These are phyloP conservation scores for Colletotrichum lindemuthianum DNA, from an alignment of 2,329 filamentous ascomycete species.

Conservation along the genomic window DNA sequence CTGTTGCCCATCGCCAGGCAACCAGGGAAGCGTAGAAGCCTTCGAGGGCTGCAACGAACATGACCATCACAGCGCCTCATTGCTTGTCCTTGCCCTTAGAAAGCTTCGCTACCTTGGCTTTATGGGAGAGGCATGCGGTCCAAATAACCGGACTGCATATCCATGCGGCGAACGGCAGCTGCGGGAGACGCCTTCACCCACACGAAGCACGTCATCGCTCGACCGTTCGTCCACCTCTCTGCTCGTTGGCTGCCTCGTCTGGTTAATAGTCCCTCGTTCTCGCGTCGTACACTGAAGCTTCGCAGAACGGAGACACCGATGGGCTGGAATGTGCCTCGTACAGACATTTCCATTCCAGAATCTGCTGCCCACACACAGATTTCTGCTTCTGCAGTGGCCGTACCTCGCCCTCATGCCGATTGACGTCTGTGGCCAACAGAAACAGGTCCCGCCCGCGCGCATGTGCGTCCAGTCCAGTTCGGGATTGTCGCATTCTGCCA, in stretches of 20 bases:
- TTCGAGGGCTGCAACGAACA: background rate
- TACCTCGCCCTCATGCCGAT: background rate
- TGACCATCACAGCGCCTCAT: slow-evolving; percentile 13
- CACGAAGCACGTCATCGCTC: slow-evolving; percentile 21
- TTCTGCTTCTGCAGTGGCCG: too few relatives aligned
- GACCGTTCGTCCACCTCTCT: background rate
- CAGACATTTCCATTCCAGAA: too few relatives aligned
- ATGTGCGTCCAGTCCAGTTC: too few relatives aligned
- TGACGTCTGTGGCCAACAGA: background rate
- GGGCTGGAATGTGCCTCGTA: slow-evolving; percentile 3
- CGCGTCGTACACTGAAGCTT: background rate
- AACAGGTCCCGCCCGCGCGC: background rate
- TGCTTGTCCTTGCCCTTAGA: slow-evolving; percentile 16
- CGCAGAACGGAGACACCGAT: slow-evolving; percentile 14
- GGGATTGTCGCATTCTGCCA: background rate
- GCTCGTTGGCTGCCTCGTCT: slow-evolving; percentile 1
- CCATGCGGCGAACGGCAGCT: slow-evolving; percentile 25
- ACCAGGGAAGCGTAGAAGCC: background rate
- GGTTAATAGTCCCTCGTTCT: background rate
- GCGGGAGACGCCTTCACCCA: slow-evolving; percentile 24
- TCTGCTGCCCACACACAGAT: too few relatives aligned
- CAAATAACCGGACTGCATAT: slow-evolving; percentile 10
- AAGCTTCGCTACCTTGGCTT: slow-evolving; percentile 33
- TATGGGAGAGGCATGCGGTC: slow-evolving; percentile 12
- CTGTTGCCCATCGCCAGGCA: background rate